Evolutionary conservation across 306 rosid genomes (phyloP), one percentile per base, ranked within the genome.

Genomic region (Sphenostylis stenocarpa): DNA sequence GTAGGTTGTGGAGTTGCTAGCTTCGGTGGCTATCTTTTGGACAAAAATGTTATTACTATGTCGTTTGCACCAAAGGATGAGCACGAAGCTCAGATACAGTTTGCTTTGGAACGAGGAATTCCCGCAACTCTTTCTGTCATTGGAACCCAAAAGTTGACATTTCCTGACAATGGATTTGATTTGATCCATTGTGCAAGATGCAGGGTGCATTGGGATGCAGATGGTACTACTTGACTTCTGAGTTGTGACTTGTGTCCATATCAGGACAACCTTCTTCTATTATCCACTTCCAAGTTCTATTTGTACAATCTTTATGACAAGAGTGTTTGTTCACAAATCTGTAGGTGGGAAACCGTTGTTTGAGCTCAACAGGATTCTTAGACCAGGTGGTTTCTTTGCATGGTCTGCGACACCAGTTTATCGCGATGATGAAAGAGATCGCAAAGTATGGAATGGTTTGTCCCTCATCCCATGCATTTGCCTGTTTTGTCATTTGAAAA

Each of bases 1-100:
- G 96, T 85, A 53, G 97, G 97, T 31, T 92, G 96, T 80, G 97
- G 96, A 14, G 97, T 92, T 72, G 97, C 97, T 74, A 92, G 97
- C 87, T 92, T 92, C 71, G 97, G 96, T 53, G 97, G 97, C 47
- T 53, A 82, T 86, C 87, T 93, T 73, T 73, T 90, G 78, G 93
- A 93, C 31, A 90, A 79, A 67, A 84, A 90, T 73, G 97, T 90
- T 53, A 87, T 93, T 45, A 82, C 97, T 67, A 85, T 93, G 97
- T 93, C 97, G 31, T 87, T 93, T 80, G 97, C 96, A 41, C 97
- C 97, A 4, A 93, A 93, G 87, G 97, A 93, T 80, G 97, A 93
- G 75, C 97, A 93, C 47, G 94, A 90, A 80, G 97, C 97, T 39
- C 97, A 93, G 90, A 90, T 93, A 73, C 97, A 93, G 74, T 93